Evolutionary conservation across 441 rosid species (phyloP).

Genomic region (Eruca vesicaria): DNA sequence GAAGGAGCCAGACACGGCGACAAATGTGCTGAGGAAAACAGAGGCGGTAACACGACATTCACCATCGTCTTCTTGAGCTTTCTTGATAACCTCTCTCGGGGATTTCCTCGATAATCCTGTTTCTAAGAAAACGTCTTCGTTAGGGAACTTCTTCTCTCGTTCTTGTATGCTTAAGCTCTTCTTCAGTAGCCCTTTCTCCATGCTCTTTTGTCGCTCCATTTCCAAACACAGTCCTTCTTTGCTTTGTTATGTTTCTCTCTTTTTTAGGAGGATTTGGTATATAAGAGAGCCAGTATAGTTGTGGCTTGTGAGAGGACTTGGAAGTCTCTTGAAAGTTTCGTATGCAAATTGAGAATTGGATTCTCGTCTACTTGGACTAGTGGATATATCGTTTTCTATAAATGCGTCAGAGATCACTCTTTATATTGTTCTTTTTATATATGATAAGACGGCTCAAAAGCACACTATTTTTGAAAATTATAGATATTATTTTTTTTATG

Average conservation of each 20-base stretch:
- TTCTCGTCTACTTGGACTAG: neutral
- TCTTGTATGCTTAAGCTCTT: constrained; percentile 26
- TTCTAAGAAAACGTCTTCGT: constrained; percentile 31
- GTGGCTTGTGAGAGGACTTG: neutral
- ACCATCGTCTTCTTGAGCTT: constrained; percentile 5
- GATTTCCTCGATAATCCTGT: constrained; percentile 12
- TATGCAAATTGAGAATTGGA: constrained; percentile 6
- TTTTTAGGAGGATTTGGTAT: neutral
- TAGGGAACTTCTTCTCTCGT: constrained; percentile 9
- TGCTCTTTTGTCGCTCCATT: constrained; percentile 30
- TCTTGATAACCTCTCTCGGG: constrained; percentile 11
- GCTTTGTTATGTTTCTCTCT: neutral
- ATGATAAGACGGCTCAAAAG: constrained; percentile 4
- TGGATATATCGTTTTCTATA: constrained; percentile 1
- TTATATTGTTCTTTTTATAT: neutral
- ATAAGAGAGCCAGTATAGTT: neutral
- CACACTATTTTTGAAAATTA: neutral
- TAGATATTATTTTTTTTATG: neutral
- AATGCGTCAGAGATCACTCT: neutral
- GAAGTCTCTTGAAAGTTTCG: constrained; percentile 20
- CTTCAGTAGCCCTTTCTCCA: constrained; percentile 30
- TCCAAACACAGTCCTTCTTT: neutral
- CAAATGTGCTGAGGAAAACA: constrained; percentile 40
- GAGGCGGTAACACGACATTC: constrained; percentile 35
- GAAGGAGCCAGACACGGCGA: constrained; percentile 47